These are phyloP conservation scores for Fusarium sterilihyphosum DNA, from an alignment of 2,329 filamentous ascomycete genomes.

Conservation along the genomic window DNA sequence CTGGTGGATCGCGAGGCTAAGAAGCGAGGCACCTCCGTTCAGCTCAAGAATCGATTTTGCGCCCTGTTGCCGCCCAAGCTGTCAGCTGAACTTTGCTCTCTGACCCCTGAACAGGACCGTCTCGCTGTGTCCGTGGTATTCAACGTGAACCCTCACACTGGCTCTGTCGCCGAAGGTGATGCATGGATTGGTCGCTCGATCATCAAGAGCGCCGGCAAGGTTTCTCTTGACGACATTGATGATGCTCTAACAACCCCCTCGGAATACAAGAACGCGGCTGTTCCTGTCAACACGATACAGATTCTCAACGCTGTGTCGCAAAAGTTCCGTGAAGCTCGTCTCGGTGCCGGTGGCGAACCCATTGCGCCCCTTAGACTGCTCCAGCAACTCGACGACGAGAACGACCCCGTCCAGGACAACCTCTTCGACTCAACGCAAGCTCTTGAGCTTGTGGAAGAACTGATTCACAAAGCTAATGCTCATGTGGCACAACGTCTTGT, in stretches of 20 bases:
- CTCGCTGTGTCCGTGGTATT: conserved; percentile 94
- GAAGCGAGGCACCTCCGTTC: conserved; percentile 96
- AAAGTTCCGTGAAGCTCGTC: conserved; percentile 89
- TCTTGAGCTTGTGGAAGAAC: conserved; percentile 93
- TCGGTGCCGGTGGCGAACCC: conserved; percentile 80
- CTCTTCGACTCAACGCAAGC: conserved; percentile 91
- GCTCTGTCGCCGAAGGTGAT: conserved; percentile 82
- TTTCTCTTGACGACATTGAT: conserved; percentile 88
- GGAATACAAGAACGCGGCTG: conserved; percentile 70
- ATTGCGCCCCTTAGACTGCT: conserved; percentile 88
- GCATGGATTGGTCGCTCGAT: conserved; percentile 95
- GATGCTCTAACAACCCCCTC: conserved; percentile 74
- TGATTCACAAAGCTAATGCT: conserved; percentile 91
- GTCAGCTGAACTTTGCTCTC: conserved; percentile 86
- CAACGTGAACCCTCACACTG: conserved; percentile 84
- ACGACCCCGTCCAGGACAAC: conserved; percentile 95
- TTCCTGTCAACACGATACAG: conserved; percentile 80
- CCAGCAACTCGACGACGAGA: conserved; percentile 96
- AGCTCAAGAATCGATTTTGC: conserved; percentile 88
- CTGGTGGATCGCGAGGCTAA: conserved; percentile 96
- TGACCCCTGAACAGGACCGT: conserved; percentile 87
- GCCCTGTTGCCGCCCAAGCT: conserved; percentile 89
- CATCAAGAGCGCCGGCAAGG: conserved; percentile 88
- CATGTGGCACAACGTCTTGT: conserved; percentile 88
- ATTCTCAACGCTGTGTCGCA: conserved; percentile 83